Base-by-base conservation (phyloP, 352 stramenopile species). In the Pythium sukuiense region DNA sequence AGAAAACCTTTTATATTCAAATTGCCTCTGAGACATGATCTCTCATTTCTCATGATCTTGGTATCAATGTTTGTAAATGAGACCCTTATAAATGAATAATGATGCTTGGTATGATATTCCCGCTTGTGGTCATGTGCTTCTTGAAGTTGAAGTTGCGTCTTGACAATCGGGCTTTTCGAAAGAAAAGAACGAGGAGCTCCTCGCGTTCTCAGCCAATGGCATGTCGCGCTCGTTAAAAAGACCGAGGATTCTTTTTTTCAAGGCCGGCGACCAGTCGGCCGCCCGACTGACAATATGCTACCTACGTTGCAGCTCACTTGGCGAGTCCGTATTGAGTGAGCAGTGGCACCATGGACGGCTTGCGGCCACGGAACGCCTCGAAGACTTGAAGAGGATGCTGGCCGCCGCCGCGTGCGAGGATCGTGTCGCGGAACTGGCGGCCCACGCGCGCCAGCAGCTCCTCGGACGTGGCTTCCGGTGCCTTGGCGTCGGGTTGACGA, bases 351-450 rank as follows among this genome's bases (percentile, higher is more conserved):
- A 97, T 90, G 26, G 80, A 97, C 20, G 97, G 95, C 61, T 98
- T 92, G 50, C 97, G 89, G 6, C 97, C 97, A 58, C 97, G 91
- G 80, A 99, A 99, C 52, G 73, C 79, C 63, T 97, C 85, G 71
- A 99, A 99, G 16, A 99, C 97, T 63, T 98, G 76, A 46, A 89
- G 77, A 27, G 92, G 92, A 73, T 97, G 88, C 63, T 93, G 80
- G 2, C 87, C 89, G 58, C 93, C 92, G 48, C 93, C 92, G 16
- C 88, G 80, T 20, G 76, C 88, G 32, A 98, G 73, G 26, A 99
- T 91, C 29, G 97, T 99, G 53, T 98, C 83, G 45, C 96, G 85
- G 81, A 99, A 99, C 49, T 80, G 83, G 49, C 73, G 79, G 30
- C 96, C 97, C n/a, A 98, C 88, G 13, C 55, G 55, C 30, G 74